phyloP scores from a whole-genome alignment of 2,329 filamentous ascomycete genomes.

The Alternaria sp. region DNA sequence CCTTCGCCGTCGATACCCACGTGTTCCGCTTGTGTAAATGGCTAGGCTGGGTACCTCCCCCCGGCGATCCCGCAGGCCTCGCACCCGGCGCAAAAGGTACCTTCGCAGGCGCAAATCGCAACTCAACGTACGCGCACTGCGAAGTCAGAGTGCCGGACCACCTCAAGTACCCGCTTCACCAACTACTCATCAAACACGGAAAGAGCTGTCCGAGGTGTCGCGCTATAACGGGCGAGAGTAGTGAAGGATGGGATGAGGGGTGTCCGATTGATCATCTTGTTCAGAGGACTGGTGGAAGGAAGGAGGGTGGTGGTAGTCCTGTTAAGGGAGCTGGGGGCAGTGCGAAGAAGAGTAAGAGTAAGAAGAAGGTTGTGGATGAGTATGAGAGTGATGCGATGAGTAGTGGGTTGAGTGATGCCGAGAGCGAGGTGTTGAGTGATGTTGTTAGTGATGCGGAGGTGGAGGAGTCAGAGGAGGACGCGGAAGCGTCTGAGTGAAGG shows the following conservation, averaged over 20 bases:
- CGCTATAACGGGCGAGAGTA: conserved; percentile 66
- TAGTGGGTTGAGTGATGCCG: conserved; percentile 22
- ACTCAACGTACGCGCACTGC: conserved; percentile 64
- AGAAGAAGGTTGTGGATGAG: conserved; percentile 19
- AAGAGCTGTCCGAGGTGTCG: conserved; percentile 66
- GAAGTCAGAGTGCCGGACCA: conserved; percentile 67
- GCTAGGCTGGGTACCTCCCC: conserved; percentile 65
- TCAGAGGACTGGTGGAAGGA: conserved; percentile 62
- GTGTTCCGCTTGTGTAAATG: conserved; percentile 68
- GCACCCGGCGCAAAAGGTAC: conserved; percentile 46
- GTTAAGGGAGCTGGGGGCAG: conserved; percentile 13
- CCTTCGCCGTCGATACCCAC: conserved; percentile 71
- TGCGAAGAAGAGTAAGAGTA: conserved; percentile 20
- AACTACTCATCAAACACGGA: conserved; percentile 67
- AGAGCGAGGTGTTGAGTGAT: conserved; percentile 28
- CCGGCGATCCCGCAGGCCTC: conserved; percentile 42
- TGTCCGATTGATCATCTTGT: conserved; percentile 71
- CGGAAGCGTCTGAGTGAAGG: background rate
- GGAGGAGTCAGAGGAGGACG: conserved; percentile 14
- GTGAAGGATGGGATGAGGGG: conserved; percentile 67
- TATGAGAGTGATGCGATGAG: conserved; percentile 35
- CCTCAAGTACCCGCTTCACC: conserved; percentile 68
- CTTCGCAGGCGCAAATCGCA: conserved; percentile 54
- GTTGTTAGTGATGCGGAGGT: conserved; percentile 36
- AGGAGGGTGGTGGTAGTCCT: conserved; percentile 41